Conservation (phyloP, 352 stramenopile genomes). For the Pythium rhizo-oryzae region DNA sequence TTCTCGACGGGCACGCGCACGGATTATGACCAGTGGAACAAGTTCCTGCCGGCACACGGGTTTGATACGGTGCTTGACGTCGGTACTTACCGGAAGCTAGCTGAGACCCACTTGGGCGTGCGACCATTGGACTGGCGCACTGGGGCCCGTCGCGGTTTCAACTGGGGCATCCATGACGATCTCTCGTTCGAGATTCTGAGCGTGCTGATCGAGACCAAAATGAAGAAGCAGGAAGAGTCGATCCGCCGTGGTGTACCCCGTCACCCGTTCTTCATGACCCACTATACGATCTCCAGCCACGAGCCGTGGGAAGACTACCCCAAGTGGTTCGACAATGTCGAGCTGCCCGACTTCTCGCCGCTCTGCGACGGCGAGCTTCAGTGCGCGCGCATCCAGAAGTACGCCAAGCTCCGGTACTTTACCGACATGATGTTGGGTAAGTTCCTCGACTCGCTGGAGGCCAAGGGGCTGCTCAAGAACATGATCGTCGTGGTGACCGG, state of each 20-base stretch:
- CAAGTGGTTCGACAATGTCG: constrained; percentile 36
- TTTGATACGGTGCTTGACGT: constrained; percentile 49
- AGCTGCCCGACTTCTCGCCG: constrained; percentile 43
- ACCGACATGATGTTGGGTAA: constrained; percentile 46
- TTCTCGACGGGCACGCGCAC: constrained; percentile 50
- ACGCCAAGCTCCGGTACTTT: constrained; percentile 58
- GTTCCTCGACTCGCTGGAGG: constrained; percentile 54
- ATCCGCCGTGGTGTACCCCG: constrained; percentile 30
- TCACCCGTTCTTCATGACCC: constrained; percentile 53
- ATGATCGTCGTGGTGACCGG: constrained; percentile 59
- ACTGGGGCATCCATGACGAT: constrained; percentile 66
- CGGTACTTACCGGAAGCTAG: constrained; percentile 36
- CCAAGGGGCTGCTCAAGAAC: constrained; percentile 45
- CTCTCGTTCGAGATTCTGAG: constrained; percentile 49
- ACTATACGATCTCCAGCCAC: constrained; percentile 55
- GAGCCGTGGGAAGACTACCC: constrained; percentile 21
- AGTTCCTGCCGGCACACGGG: constrained; percentile 47
- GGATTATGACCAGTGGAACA: constrained; percentile 55
- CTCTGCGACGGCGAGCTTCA: constrained; percentile 23
- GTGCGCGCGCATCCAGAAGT: constrained; percentile 37
- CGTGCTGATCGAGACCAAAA: constrained; percentile 47
- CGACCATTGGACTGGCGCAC: constrained; percentile 34
- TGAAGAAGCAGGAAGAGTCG: constrained; percentile 31
- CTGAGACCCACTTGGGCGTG: constrained; percentile 39
- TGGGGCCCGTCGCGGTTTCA: constrained; percentile 17